Conservation (phyloP, 139 green algal species). For the Limnomonas spitsbergensis region DNA sequence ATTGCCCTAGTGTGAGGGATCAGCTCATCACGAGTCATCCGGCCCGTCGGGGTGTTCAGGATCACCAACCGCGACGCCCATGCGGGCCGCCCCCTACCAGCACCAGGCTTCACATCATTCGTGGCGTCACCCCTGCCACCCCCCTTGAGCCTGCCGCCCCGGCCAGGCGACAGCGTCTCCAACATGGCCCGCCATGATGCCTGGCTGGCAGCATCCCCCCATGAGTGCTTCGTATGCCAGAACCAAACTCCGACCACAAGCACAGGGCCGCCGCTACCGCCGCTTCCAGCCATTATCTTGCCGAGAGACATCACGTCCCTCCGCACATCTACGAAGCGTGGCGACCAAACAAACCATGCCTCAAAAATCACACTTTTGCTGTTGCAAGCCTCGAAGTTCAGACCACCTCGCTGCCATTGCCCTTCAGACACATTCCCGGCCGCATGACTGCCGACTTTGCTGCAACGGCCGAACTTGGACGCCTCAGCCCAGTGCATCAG, state of each 20-base stretch:
- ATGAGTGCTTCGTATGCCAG: not conserved
- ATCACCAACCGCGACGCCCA: not conserved
- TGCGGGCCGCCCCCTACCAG: not conserved
- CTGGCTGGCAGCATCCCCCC: not conserved
- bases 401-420: no score
- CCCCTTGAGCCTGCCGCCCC: not conserved
- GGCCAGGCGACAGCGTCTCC: not conserved
- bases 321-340: not conserved
- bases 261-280: not conserved
- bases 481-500: not conserved
- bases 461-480: no score
- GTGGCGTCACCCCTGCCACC: not conserved
- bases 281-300: not conserved
- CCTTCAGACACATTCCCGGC: no score
- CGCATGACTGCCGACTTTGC: no score
- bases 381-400: no score
- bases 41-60: not conserved
- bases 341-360: not conserved
- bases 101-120: no score
- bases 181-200: not conserved
- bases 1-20: not conserved
- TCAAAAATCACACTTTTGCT: no score
- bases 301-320: not conserved
- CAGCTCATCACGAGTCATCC: conserved; percentile 1
- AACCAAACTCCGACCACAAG: not conserved